Base-by-base conservation (phyloP, 805 yeast genomes). In the Suhomyces kilbournensis region DNA sequence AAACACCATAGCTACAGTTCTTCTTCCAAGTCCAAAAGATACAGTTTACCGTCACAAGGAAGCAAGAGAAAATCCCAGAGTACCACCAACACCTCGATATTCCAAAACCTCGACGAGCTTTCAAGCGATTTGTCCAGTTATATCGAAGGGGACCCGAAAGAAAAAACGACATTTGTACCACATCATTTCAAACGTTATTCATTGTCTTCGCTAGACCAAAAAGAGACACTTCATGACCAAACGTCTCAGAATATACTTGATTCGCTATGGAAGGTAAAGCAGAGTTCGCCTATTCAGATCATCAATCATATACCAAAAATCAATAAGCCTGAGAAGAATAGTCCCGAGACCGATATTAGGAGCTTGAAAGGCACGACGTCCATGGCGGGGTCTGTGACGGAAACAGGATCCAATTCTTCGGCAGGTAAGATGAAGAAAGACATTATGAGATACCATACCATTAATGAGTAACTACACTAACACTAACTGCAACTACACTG, bases 41-140 rank as follows among this genome's bases (percentile, higher is more conserved):
- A 49, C 28, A 54, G 57, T 40, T 25, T 44, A 26, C 56, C 47
- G n/a, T 12, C 46, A 2, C 42, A 34, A 46, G 49, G 52, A 35
- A 34, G 39, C 43, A 52, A 46, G 23, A 42, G 67, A 46, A 56
- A 56, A 14, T 60, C 66, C 2, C 60, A 60, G 23, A 66, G 71
- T 1, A 64, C 71, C 19, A 51, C 64, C 10, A 55, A 57, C 46
- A 65, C 71, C 3, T 66, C 73, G 14, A 53, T 69, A 2, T 39
- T 62, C 40, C 68, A 67, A 25, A 57, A 59, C 44, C 57, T 69
- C 40, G 73, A 70, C 7, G 68, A 65, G 34, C 51, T 70, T 22
- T 61, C 69, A 3, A 59, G 64, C 44, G 67, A 66, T 45, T 47
- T 68, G 10, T 61, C 69, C 2, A 53, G 59, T 2, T 66, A 44